Base-by-base conservation (phyloP, 345 rosid genomes). In the Hirschfeldia incana region DNA sequence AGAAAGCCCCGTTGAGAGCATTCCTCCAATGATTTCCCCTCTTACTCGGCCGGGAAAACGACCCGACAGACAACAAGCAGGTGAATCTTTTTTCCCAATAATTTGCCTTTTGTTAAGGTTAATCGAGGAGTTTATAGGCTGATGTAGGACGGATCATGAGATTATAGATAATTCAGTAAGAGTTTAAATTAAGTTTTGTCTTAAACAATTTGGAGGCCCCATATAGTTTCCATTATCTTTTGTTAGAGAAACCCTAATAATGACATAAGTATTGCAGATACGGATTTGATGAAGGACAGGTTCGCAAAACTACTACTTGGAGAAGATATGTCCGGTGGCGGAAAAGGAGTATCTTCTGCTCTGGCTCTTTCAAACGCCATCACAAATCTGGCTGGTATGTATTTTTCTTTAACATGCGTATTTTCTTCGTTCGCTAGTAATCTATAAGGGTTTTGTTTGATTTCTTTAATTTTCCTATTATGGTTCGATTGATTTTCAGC, bases 321-420 rank as follows among this genome's bases (percentile, higher is more conserved):
- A 10, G 93, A 91, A 82, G 95, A 91, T 74, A 91, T 91, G 93
- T 91, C 95, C 0, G 91, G 95, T 26, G 91, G 93, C 27, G 95
- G 95, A 4, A 91, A 89, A 76, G 95, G 95, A 2, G 93, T 91
- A 58, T 86, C 95, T 33, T 91, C 95, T 6, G 95, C 95, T 78
- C 77, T 91, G 30, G 95, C 95, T 26, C 75, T 91, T 75, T 91
- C 95, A 5, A 85, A 85, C 68, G 86, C 88, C 63, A 81, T 85
- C 58, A 85, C 88, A 44, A 83, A 85, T 65, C 85, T 85, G 67
- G 88, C 88, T 2, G 88, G 88, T 85, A 78, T 37, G 26, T 42
- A 2, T 36, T 75, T 2, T 6, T 64, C 21, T 28, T 39, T 46
- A 17, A 2, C 10, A 10, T 16, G 29, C 12, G 36, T 55, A 0